Evolutionary conservation across 1,284 basidiomycete species (phyloP).

Genomic region (Apiotrichum gamsii): DNA sequence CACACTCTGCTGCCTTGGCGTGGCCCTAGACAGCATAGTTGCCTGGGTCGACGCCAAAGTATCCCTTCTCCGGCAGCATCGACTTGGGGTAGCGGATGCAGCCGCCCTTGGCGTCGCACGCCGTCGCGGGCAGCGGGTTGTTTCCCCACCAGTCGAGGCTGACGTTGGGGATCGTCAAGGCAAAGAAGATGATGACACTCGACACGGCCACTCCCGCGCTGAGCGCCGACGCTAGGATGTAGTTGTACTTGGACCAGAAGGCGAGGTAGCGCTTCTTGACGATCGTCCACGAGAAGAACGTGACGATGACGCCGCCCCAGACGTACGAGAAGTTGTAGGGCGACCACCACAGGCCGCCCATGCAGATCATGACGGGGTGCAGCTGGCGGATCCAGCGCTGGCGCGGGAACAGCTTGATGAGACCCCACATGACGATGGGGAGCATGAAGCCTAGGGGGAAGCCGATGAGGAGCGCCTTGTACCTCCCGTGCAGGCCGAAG

Average conservation of each 20-base stretch:
- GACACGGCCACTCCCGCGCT: slow-evolving; percentile 60
- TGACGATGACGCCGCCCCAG: slow-evolving; percentile 3
- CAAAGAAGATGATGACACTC: slow-evolving; percentile 57
- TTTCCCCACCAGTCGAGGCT: slow-evolving; percentile 61
- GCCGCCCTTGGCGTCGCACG: too few species aligned
- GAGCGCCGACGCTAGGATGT: slow-evolving; percentile 64
- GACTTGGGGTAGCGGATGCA: too few species aligned
- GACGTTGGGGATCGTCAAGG: slow-evolving; percentile 52
- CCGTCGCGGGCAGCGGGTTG: too few species aligned
- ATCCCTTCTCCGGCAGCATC: too few species aligned
- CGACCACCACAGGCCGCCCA: slow-evolving; percentile 6
- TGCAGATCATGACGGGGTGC: slow-evolving; percentile 11
- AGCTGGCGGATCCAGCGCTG: slow-evolving; percentile 3
- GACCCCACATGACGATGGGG: slow-evolving; percentile 45
- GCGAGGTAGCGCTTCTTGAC: slow-evolving; percentile 29
- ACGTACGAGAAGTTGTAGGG: background rate
- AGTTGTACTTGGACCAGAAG: slow-evolving; percentile 59
- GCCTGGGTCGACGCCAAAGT: background rate
- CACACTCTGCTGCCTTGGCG: too few species aligned
- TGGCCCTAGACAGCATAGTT: too few species aligned
- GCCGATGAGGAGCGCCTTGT: slow-evolving; percentile 56
- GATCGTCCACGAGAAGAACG: slow-evolving; percentile 31
- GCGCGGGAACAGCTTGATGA: slow-evolving; percentile 4
- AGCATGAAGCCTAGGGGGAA: slow-evolving; percentile 66
- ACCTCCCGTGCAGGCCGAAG: slow-evolving; percentile 60